Evolutionary conservation across 208 protist species (phyloP).

Genomic region (Acanthamoeba quina): DNA sequence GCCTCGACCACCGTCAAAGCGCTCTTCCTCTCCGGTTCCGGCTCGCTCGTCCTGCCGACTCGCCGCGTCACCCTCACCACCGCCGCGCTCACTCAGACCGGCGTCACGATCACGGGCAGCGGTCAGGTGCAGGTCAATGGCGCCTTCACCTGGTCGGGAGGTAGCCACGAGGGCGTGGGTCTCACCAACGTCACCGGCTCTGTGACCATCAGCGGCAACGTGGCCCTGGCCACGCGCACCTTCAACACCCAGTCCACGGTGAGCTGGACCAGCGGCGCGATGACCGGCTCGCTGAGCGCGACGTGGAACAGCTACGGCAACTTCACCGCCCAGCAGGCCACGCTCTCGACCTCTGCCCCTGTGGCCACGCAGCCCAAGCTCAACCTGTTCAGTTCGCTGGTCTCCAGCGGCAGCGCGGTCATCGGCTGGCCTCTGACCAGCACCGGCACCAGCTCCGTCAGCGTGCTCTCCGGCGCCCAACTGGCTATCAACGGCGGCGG

Average conservation of each 20-base stretch:
- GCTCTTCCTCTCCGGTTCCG: neutral
- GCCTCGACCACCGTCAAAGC: neutral
- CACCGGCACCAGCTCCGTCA: neutral
- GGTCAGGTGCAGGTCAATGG: slow-evolving; percentile 47
- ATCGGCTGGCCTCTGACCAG: neutral
- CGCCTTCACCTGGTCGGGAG: neutral
- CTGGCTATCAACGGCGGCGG: slow-evolving; percentile 32
- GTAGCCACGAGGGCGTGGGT: slow-evolving; percentile 34
- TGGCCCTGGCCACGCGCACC: neutral
- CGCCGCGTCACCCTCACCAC: neutral
- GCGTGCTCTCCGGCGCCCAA: neutral
- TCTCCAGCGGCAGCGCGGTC: neutral
- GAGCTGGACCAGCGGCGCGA: neutral
- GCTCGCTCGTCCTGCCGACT: neutral
- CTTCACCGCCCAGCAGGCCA: neutral
- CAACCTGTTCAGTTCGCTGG: slow-evolving; percentile 27
- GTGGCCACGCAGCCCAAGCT: neutral
- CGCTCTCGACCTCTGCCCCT: neutral
- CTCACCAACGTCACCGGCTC: slow-evolving; percentile 1
- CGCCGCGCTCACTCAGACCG: slow-evolving; percentile 6
- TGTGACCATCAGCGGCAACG: slow-evolving; percentile 2
- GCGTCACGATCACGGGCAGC: slow-evolving; percentile 6
- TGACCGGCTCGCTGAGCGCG: slow-evolving; percentile 6
- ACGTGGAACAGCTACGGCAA: slow-evolving; percentile 69
- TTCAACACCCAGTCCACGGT: neutral